phyloP scores from a whole-genome alignment of 495 filamentous ascomycete genomes.

The Aspergillus sparsus region DNA sequence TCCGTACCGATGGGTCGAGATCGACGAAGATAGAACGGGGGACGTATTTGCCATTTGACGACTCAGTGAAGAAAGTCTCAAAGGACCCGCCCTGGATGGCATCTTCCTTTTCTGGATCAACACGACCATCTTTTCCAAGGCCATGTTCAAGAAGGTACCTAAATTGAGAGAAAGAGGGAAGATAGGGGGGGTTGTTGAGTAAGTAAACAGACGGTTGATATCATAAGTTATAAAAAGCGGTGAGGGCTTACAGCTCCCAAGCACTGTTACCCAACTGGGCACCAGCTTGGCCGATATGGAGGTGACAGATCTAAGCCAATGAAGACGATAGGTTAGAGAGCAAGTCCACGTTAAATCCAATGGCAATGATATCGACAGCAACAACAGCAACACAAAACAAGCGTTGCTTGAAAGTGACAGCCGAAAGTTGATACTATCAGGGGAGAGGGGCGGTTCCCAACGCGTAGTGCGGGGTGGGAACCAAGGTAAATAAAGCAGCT shows the following conservation, averaged over 20 bases:
- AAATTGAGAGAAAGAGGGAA: conserved; percentile 14
- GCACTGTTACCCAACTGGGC: conserved; percentile 90
- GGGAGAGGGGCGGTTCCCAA: conserved; percentile 21
- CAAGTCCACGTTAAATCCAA: conserved; percentile 13
- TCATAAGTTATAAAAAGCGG: conserved; percentile 34
- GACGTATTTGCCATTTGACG: conserved; percentile 83
- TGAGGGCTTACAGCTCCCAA: conserved; percentile 85
- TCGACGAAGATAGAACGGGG: conserved; percentile 89
- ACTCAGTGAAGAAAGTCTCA: conserved; percentile 92
- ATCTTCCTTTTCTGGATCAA: conserved; percentile 60
- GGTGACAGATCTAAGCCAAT: conserved; percentile 68
- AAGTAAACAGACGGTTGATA: background rate
- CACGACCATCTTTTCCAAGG: conserved; percentile 72
- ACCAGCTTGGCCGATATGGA: conserved; percentile 93
- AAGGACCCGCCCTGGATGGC: conserved; percentile 67
- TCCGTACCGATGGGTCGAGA: conserved; percentile 75
- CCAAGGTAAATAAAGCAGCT: conserved; percentile 21
- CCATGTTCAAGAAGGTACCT: conserved; percentile 94
- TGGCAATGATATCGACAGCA: background rate
- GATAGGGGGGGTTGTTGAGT: background rate
- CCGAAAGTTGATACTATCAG: conserved; percentile 9
- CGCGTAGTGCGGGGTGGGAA: conserved; percentile 21
- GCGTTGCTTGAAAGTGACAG: background rate
- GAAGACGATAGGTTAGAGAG: background rate
- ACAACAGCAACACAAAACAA: background rate